phyloP scores from a whole-genome alignment of 1,284 basidiomycete species.

The Cutaneotrichosporon sp. region DNA sequence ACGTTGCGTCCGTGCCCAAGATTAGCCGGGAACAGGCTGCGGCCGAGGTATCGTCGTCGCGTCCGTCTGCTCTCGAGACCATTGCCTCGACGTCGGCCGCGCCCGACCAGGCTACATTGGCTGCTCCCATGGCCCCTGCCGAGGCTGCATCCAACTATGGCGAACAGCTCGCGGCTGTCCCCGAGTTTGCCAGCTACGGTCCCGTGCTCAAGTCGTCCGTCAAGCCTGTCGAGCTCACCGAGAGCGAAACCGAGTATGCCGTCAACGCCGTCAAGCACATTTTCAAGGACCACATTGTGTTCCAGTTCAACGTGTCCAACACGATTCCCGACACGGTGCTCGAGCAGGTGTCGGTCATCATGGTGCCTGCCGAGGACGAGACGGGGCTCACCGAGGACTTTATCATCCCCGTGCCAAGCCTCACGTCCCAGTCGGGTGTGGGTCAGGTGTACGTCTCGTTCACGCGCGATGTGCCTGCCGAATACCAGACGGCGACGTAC shows the following conservation, averaged over 20 bases:
- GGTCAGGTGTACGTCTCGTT: conserved; percentile 90
- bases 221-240: conserved; percentile 79
- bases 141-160: conserved; percentile 82
- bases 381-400: conserved; percentile 84
- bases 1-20: conserved; percentile 75
- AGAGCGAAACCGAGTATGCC: conserved; percentile 97
- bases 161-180: conserved; percentile 75
- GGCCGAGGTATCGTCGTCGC: conserved; percentile 63
- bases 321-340: conserved; percentile 97
- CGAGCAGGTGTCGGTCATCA: conserved; percentile 91
- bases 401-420: conserved; percentile 74
- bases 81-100: conserved; percentile 58
- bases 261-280: conserved; percentile 95
- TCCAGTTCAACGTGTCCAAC: conserved; percentile 99
- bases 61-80: conserved; percentile 74
- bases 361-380: conserved; percentile 67
- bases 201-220: conserved; percentile 78
- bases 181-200: conserved; percentile 82
- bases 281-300: conserved; percentile 91
- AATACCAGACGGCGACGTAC: conserved; percentile 82
- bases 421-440: conserved; percentile 66
- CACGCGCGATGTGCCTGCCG: conserved; percentile 68
- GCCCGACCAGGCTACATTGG: conserved; percentile 58
- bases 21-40: conserved; percentile 84
- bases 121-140: conserved; percentile 57